Conservation (phyloP, 176 grass and related monocot species). For the Rhynchospora pubera region DNA sequence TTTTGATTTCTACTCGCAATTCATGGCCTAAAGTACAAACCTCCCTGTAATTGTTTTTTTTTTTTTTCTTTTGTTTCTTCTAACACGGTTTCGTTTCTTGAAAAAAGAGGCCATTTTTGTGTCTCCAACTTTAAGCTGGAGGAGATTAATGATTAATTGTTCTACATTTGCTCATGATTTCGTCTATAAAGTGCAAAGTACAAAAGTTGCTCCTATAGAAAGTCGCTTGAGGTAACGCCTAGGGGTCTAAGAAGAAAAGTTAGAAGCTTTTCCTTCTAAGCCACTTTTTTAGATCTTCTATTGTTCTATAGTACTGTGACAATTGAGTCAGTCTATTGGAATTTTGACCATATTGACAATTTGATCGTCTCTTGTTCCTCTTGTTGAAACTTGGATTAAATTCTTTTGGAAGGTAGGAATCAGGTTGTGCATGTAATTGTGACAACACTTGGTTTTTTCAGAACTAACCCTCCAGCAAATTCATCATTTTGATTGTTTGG, state of each 20-base stretch:
- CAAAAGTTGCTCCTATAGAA: background rate
- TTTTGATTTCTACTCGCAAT: background rate
- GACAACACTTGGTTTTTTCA: background rate
- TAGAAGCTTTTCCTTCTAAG: background rate
- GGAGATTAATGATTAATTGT: background rate
- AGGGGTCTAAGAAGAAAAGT: background rate
- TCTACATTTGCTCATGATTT: constrained; percentile 5
- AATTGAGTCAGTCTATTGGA: background rate
- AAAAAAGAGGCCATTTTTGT: background rate
- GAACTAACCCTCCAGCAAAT: background rate
- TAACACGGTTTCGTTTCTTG: background rate
- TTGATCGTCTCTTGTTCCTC: background rate
- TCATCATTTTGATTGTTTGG: background rate
- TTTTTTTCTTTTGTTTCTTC: background rate
- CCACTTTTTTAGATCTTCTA: background rate
- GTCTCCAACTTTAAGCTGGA: background rate
- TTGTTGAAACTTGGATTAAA: background rate
- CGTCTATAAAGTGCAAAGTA: background rate
- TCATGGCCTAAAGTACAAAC: background rate
- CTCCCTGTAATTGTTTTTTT: background rate
- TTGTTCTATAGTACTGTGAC: background rate
- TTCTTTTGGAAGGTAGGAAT: background rate
- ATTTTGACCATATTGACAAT: background rate
- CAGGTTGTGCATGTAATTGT: background rate
- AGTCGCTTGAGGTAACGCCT: constrained; percentile 4